Evolutionary conservation across 1,284 basidiomycete species (phyloP).

Genomic region (Cryptococcus sp.): DNA sequence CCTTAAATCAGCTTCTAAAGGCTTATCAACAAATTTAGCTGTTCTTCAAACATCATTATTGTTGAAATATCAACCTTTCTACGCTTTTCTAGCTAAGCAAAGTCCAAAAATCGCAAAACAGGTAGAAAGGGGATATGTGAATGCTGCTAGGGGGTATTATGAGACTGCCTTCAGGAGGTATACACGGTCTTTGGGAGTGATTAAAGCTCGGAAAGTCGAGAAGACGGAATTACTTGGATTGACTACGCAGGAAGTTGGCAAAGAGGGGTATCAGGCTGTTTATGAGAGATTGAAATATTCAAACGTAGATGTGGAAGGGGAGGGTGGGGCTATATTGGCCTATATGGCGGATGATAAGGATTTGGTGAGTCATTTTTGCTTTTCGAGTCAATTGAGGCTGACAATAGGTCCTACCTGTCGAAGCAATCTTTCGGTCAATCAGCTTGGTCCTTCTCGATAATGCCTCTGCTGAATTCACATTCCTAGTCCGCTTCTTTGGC

Average conservation of each 20-base stretch:
- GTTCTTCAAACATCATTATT: constrained; percentile 85
- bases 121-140: constrained; percentile 81
- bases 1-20: constrained; percentile 61
- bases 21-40: constrained; percentile 82
- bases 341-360: constrained; percentile 82
- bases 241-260: constrained; percentile 28
- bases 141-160: constrained; percentile 82
- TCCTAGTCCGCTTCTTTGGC: constrained; percentile 75
- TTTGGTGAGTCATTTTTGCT: constrained; percentile 56
- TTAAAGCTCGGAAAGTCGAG: constrained; percentile 58
- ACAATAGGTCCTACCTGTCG: constrained; percentile 72
- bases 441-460: constrained; percentile 89
- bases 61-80: constrained; percentile 78
- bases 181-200: constrained; percentile 68
- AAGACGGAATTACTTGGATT: constrained; percentile 39
- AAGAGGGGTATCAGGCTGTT: constrained; percentile 47
- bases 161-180: constrained; percentile 95
- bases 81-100: constrained; percentile 78
- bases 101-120: constrained; percentile 78
- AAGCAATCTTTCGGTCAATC: constrained; percentile 76
- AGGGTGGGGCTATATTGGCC: constrained; percentile 60
- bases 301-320: constrained; percentile 62
- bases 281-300: constrained; percentile 60
- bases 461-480: constrained; percentile 81
- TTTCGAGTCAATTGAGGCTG: not conserved